These are phyloP conservation scores for Tolypocladium endophyticum DNA, from an alignment of 2,329 filamentous ascomycete genomes.

Conservation along the genomic window DNA sequence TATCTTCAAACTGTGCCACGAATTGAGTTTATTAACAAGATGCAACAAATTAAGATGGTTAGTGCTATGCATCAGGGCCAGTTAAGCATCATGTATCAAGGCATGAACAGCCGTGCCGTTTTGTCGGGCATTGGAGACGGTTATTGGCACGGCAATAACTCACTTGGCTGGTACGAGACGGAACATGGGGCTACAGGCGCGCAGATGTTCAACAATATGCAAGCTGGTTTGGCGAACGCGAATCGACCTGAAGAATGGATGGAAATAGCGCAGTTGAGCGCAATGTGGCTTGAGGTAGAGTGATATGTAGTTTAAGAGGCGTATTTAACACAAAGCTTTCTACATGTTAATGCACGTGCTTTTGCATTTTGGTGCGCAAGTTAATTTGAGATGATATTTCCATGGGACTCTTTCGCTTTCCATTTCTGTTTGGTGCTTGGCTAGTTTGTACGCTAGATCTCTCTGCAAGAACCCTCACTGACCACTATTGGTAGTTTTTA, in stretches of 20 bases:
- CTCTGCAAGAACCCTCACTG: no score
- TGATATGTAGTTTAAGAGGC: constrained; percentile 8
- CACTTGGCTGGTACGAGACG: constrained; percentile 24
- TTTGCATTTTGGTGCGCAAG: no score
- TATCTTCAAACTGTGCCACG: constrained; percentile 18
- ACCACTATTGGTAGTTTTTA: constrained; percentile 1
- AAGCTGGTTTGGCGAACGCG: constrained; percentile 16
- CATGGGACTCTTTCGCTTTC: no score
- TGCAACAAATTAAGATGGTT: constrained; percentile 19
- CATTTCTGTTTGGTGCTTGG: no score
- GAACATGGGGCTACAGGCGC: constrained; percentile 20
- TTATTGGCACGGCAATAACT: constrained; percentile 20
- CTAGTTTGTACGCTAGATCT: no score
- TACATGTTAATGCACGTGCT: no score
- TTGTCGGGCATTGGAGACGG: constrained; percentile 17
- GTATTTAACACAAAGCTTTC: background rate
- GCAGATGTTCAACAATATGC: constrained; percentile 21
- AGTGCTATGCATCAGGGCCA: constrained; percentile 22
- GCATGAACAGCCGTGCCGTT: constrained; percentile 16
- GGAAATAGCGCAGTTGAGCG: constrained; percentile 13
- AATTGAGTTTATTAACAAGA: constrained; percentile 14
- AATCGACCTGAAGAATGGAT: constrained; percentile 15
- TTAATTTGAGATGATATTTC: no score
- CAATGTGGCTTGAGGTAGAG: constrained; percentile 21
- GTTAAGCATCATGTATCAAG: constrained; percentile 21